phyloP scores from a whole-genome alignment of 306 rosid species.

The Mimosa pudica region DNA sequence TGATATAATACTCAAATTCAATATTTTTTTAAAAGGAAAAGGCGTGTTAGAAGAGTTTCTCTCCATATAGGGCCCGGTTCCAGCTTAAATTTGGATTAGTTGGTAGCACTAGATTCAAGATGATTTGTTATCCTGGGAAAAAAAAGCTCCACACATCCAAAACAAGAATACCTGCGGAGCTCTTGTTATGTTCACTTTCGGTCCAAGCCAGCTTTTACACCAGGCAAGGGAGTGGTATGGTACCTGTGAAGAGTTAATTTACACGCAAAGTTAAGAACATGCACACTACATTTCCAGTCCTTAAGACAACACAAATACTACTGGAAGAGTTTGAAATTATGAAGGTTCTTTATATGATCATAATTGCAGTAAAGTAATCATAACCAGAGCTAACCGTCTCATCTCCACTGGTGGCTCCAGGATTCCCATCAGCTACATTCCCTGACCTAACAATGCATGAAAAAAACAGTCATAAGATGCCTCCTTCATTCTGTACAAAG shows the following conservation, averaged over 20 bases:
- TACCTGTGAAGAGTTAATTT: slow-evolving; percentile 57
- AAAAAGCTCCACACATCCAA: background rate
- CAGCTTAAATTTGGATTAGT: background rate
- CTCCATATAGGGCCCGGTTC: background rate
- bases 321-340: slow-evolving; percentile 24
- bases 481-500: slow-evolving; percentile 3
- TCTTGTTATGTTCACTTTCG: slow-evolving; percentile 92
- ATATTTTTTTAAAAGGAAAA: background rate
- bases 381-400: slow-evolving; percentile 67
- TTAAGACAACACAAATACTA: slow-evolving; percentile 12
- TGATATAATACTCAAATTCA: background rate
- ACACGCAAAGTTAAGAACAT: slow-evolving; percentile 21
- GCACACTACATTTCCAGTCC: slow-evolving; percentile 29
- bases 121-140: background rate
- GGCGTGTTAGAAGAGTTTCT: background rate
- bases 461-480: slow-evolving; percentile 21
- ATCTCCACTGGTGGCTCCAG: slow-evolving; percentile 91
- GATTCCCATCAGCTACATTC: slow-evolving; percentile 81
- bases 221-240: slow-evolving; percentile 92
- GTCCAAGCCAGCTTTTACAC: slow-evolving; percentile 98
- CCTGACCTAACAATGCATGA: slow-evolving; percentile 67
- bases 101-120: background rate
- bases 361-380: slow-evolving; percentile 26
- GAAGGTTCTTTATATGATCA: slow-evolving; percentile 30
- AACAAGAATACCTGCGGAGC: slow-evolving; percentile 80